Percentiles rank a stretch among this genome's conserved stretches.
Evolutionary conservation across 169 alveolate genomes (phyloP).

Genomic region (Plasmodium cynomolgi): DNA sequence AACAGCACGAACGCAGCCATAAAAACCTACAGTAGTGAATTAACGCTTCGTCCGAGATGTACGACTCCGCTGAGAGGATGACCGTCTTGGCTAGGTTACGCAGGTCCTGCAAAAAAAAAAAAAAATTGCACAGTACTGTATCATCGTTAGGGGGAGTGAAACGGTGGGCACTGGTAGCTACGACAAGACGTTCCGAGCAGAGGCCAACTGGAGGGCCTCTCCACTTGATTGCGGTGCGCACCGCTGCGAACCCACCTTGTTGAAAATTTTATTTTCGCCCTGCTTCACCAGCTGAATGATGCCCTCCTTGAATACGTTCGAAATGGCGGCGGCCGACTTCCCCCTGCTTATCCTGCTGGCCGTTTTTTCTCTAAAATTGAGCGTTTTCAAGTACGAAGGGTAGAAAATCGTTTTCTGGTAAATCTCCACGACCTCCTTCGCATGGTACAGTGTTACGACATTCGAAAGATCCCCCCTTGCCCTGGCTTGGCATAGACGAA

Average conservation of each 20-base stretch:
- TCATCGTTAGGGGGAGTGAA: neutral
- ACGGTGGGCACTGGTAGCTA: neutral
- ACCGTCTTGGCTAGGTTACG: conserved; percentile 47
- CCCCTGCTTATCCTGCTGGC: neutral
- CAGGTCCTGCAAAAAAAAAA: conserved; percentile 37
- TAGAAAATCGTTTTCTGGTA: conserved; percentile 79
- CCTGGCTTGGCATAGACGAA: conserved; percentile 93
- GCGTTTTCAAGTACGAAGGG: conserved; percentile 32
- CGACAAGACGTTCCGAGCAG: neutral
- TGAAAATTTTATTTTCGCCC: conserved; percentile 19
- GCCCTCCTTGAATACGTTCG: conserved; percentile 32
- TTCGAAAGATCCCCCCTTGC: conserved; percentile 87
- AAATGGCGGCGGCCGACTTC: conserved; percentile 37
- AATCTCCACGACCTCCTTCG: conserved; percentile 79
- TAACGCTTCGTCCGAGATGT: conserved; percentile 58
- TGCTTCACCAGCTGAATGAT: conserved; percentile 26
- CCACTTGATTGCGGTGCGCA: neutral
- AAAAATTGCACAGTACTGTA: neutral
- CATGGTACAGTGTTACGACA: conserved; percentile 77
- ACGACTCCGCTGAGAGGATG: conserved; percentile 57
- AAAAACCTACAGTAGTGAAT: conserved; percentile 39
- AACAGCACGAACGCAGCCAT: neutral
- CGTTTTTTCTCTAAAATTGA: conserved; percentile 36
- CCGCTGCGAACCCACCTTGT: conserved; percentile 28
- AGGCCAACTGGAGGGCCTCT: neutral